A percentile compares a stretch with the other conserved stretches of the same genome.
phyloP scores from a whole-genome alignment of 2,329 filamentous ascomycete species.

The Alternaria panax region DNA sequence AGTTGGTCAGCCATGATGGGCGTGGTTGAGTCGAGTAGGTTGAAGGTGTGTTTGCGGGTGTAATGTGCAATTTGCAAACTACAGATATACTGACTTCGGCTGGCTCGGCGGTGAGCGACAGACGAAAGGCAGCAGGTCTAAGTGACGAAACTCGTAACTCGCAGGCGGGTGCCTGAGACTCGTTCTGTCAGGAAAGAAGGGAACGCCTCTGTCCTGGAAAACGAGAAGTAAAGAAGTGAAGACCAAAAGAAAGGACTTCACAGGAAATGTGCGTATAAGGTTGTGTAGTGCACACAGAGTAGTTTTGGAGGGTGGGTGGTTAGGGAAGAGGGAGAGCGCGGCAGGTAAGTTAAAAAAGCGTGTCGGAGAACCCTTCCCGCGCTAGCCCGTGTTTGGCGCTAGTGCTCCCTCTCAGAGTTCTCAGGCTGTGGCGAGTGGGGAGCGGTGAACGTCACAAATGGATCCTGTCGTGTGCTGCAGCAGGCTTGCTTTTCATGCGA shows the following conservation, averaged over 20 bases:
- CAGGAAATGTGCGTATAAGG: slow-evolving; percentile 40
- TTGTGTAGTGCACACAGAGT: slow-evolving; percentile 43
- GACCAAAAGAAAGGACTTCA: slow-evolving; percentile 53
- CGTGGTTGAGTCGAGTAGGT: slow-evolving; percentile 17
- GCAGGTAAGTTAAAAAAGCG: slow-evolving; percentile 32
- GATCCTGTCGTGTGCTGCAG: slow-evolving; percentile 10
- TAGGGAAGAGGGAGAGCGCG: slow-evolving; percentile 31
- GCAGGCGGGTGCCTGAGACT: slow-evolving; percentile 53
- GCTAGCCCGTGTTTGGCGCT: slow-evolving; percentile 20
- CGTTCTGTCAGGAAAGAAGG: slow-evolving; percentile 48
- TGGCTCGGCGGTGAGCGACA: slow-evolving; percentile 43
- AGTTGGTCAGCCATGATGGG: slow-evolving; percentile 64
- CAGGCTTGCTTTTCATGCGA: slow-evolving; percentile 15
- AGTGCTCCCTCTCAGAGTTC: slow-evolving; percentile 11
- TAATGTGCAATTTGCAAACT: slow-evolving; percentile 27
- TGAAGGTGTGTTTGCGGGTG: slow-evolving; percentile 11
- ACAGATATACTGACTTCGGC: slow-evolving; percentile 31
- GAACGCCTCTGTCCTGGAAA: slow-evolving; percentile 48
- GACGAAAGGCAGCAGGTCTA: slow-evolving; percentile 37
- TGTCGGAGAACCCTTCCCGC: slow-evolving; percentile 28
- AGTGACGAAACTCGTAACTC: slow-evolving; percentile 42
- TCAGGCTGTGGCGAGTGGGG: slow-evolving; percentile 29
- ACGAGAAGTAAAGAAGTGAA: slow-evolving; percentile 52
- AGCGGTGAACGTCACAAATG: slow-evolving; percentile 35
- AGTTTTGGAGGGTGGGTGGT: slow-evolving; percentile 39